Evolutionary conservation across 495 filamentous ascomycete genomes (phyloP), one percentile per base, ranked within the genome.

Genomic region (Entonaema liquescens): DNA sequence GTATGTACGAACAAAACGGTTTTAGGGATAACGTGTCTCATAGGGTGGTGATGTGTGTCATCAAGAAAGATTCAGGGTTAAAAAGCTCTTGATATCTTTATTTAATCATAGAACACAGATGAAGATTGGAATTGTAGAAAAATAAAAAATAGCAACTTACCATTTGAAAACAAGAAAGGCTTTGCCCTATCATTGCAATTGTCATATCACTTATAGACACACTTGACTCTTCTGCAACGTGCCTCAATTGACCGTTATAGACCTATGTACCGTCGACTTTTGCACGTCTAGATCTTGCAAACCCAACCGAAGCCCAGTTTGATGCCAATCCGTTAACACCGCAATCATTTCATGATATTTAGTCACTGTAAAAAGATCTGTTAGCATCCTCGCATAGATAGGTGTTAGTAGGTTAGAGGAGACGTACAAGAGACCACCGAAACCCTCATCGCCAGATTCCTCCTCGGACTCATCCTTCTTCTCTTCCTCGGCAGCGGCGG

Each of bases 351-450:
- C 36, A 70, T 65, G 38, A 66, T 65, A 74, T 77, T 79, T 85
- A 84, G 75, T 83, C 83, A 75, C 83, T 85, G 26, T 33, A 65
- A 17, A 31, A 53, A 23, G 28, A 63, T 36, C 31, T 17, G 72
- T 73, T 76, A 68, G 65, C 60, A 55, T 49, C 0, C 2, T 42
- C 28, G 25, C 2, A 23, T 47, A 54, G 5, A 2, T 13, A 9
- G 6, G 26, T 3, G 17, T 12, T 28, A 17, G 47, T 5, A 36
- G 19, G 36, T 2, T 23, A 28, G 29, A 68, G 64, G 44, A 31
- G 31, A 88, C 84, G 74, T 81, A 86, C 83, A 93, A 93, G 70
- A 93, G 84, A 84, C 88, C 91, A 77, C 88, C 88, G 83, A 90
- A 90, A 76, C 86, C 85, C 77, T 85, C 86, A 69, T 85, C 83